Conservation (phyloP, 495 filamentous ascomycete species). For the Aspergillus ellipticus region DNA sequence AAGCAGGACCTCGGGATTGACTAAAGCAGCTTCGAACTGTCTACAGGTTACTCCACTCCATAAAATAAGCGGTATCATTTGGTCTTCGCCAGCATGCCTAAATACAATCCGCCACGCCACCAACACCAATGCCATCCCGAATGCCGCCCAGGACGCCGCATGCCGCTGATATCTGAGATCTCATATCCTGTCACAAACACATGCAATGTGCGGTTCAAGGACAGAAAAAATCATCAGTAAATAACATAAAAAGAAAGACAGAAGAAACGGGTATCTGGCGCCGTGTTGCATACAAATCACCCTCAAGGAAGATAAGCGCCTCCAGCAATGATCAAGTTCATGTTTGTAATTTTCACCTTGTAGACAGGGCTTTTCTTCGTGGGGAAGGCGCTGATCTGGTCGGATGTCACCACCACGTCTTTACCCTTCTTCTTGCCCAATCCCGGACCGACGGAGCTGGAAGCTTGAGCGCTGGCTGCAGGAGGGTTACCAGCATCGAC, state of each 20-base stretch:
- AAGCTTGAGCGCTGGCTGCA: conserved; percentile 30
- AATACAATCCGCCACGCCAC: background rate
- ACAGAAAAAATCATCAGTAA: conserved; percentile 9
- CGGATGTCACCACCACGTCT: conserved; percentile 82
- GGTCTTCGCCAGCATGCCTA: background rate
- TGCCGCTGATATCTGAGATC: no score
- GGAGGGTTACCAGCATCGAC: conserved; percentile 44
- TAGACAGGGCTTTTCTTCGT: conserved; percentile 95
- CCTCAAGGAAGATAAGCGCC: conserved; percentile 72
- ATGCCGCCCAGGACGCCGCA: background rate
- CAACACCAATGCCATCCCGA: conserved; percentile 2
- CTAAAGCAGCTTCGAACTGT: background rate
- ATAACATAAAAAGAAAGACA: conserved; percentile 12
- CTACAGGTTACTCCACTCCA: background rate
- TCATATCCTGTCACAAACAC: background rate
- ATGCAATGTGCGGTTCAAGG: background rate
- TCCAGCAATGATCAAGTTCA: conserved; percentile 86
- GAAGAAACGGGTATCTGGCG: conserved; percentile 28
- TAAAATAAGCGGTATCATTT: no score
- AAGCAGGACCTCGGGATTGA: no score
- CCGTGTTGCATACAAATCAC: conserved; percentile 15
- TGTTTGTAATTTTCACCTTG: conserved; percentile 87
- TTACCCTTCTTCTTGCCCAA: conserved; percentile 80
- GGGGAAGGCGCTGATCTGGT: conserved; percentile 88
- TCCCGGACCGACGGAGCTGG: conserved; percentile 40